phyloP scores from a whole-genome alignment of 805 yeast genomes.

The Zygoascus ofunaensis region DNA sequence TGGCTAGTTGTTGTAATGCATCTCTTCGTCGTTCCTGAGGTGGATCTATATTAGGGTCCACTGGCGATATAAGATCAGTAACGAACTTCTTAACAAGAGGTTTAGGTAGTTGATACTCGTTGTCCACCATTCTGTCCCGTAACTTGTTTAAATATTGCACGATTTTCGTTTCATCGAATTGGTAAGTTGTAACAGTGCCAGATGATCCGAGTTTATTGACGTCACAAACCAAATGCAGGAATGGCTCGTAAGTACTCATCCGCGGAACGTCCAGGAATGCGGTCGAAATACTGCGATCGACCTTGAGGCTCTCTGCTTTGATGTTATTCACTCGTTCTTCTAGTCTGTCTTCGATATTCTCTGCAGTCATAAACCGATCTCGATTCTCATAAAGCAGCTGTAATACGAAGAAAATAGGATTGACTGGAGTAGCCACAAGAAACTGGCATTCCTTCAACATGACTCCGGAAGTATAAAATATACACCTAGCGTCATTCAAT shows the following conservation, averaged over 20 bases:
- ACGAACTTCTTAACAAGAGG: slow-evolving; percentile 12
- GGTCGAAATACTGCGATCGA: slow-evolving; percentile 9
- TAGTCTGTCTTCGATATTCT: slow-evolving; percentile 20
- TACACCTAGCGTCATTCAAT: slow-evolving; percentile 9
- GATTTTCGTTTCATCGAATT: slow-evolving; percentile 11
- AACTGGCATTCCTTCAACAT: slow-evolving; percentile 17
- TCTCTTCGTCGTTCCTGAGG: slow-evolving; percentile 12
- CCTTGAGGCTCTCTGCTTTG: slow-evolving; percentile 3
- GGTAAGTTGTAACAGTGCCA: slow-evolving; percentile 1
- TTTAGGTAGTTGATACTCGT: slow-evolving; percentile 14
- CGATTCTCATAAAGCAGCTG: slow-evolving; percentile 15
- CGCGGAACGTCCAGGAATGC: background rate
- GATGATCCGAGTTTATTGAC: background rate
- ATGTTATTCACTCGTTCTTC: slow-evolving; percentile 10
- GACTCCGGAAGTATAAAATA: slow-evolving; percentile 5
- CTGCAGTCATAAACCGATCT: slow-evolving; percentile 18
- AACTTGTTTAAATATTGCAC: slow-evolving; percentile 15
- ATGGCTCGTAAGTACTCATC: background rate
- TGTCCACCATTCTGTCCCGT: slow-evolving; percentile 10
- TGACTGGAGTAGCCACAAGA: slow-evolving; percentile 21
- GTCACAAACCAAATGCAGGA: slow-evolving; percentile 4
- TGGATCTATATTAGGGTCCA: slow-evolving; percentile 13
- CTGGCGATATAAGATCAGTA: slow-evolving; percentile 14
- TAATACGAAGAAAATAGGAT: slow-evolving; percentile 22
- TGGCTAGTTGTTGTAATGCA: slow-evolving; percentile 15